These are phyloP conservation scores for Calonectria henricotiae DNA, from an alignment of 2,329 filamentous ascomycete genomes.

Conservation along the genomic window DNA sequence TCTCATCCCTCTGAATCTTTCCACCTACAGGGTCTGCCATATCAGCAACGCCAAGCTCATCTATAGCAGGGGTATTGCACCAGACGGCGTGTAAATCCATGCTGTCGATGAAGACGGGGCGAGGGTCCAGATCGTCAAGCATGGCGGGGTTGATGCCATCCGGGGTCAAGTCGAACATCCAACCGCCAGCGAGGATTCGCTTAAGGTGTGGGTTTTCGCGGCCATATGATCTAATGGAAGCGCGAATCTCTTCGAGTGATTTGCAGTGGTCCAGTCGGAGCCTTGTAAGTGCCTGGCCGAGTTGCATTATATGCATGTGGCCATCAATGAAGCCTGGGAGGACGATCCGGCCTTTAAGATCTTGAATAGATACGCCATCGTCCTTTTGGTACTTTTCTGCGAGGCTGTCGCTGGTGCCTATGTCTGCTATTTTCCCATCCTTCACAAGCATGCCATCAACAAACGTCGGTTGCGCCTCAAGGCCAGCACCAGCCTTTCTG, in stretches of 20 bases:
- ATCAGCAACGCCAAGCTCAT: slow-evolving; percentile 59
- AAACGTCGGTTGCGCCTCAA: slow-evolving; percentile 29
- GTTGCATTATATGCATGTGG: slow-evolving; percentile 66
- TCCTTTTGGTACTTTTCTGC: not conserved
- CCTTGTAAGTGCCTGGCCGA: slow-evolving; percentile 65
- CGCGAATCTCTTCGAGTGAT: slow-evolving; percentile 62
- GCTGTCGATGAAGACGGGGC: slow-evolving; percentile 64
- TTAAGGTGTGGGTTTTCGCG: slow-evolving; percentile 57
- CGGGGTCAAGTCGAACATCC: slow-evolving; percentile 64
- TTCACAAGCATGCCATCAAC: slow-evolving; percentile 33
- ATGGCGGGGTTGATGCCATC: slow-evolving; percentile 59
- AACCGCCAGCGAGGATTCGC: slow-evolving; percentile 61
- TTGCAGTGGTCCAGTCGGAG: slow-evolving; percentile 61
- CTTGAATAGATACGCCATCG: slow-evolving; percentile 3
- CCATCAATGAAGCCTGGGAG: slow-evolving; percentile 68
- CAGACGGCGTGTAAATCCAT: slow-evolving; percentile 64
- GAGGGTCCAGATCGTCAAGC: slow-evolving; percentile 63
- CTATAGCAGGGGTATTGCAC: slow-evolving; percentile 64
- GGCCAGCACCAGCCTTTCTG: slow-evolving; percentile 18
- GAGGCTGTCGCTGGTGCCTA: slow-evolving; percentile 4
- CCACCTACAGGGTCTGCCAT: slow-evolving; percentile 62
- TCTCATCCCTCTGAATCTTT: slow-evolving; percentile 59
- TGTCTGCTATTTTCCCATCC: slow-evolving; percentile 21
- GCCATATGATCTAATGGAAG: slow-evolving; percentile 61
- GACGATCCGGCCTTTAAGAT: slow-evolving; percentile 47